Base-by-base conservation (phyloP, 805 yeast genomes). In the Candida ortonii region DNA sequence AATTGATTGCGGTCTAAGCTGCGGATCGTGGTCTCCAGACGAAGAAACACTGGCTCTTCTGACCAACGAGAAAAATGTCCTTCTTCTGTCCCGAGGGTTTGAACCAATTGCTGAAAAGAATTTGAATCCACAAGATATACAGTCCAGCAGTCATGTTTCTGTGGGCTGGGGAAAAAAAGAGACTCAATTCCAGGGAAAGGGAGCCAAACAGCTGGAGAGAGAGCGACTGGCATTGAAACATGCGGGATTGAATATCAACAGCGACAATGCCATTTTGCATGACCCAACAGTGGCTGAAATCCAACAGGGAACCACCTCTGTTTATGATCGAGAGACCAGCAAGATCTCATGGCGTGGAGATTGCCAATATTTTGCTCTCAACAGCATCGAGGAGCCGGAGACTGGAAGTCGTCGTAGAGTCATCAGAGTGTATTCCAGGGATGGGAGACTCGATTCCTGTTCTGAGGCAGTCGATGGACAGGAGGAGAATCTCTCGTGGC, bases 141-240 rank as follows among this genome's bases (percentile, higher is more conserved):
- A 64, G 21, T 62, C 76, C 31, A 80, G 88, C 2, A 80, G 79
- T 46, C 96, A 93, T 54, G 96, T 93, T 22, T 81, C 90, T 17
- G 96, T 93, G 26, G 99, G 99, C 16, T 93, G 99, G 99, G 99
- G 99, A 53, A 84, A 83, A 43, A 80, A 82, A 47, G 97, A 90
- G 58, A 93, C 99, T 0, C 99, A 93, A 62, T 93, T 93, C 60
- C 79, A 83, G 60, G 99, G 99, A 33, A 80, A 75, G 52, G 98
- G 98, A 44, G 93, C 84, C 19, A 81, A 80, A 50, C 87, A 84
- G 6, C 53, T 75, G 41, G 94, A 84, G 61, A 71, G 90, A 60
- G 83, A 73, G 47, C 61, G 64, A 37, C 56, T 55, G 33, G 73
- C 78, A 3, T 59, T 74, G 68, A 79, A 51, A 56, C 73, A 73